Evolutionary conservation across 192 early-diverging fungal genomes (phyloP).

Genomic region (Geranomyces variabilis): DNA sequence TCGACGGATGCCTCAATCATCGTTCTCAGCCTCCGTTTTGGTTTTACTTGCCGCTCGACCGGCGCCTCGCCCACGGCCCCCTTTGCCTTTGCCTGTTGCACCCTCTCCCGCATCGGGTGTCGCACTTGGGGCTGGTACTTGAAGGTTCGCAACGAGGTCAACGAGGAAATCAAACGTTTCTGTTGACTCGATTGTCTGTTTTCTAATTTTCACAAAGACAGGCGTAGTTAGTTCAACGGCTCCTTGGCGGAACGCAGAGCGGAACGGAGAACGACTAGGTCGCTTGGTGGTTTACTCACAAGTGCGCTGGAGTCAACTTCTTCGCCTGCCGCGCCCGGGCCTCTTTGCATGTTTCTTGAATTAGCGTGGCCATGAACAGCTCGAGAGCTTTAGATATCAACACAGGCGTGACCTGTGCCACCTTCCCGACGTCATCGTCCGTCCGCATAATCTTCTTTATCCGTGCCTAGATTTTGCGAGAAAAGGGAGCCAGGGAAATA

Average conservation of each 20-base stretch:
- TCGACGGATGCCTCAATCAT: no score
- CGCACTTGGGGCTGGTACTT: constrained; percentile 62
- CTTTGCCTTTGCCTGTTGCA: constrained; percentile 4
- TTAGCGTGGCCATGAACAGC: constrained; percentile 91
- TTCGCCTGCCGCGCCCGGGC: constrained; percentile 78
- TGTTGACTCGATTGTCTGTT: constrained; percentile 77
- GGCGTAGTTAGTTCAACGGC: no score
- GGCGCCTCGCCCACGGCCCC: background rate
- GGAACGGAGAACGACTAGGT: constrained; percentile 10
- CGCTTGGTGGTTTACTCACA: no score
- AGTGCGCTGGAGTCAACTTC: constrained; percentile 81
- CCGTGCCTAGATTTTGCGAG: constrained; percentile 68
- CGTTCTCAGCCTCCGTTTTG: no score
- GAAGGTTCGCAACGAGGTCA: constrained; percentile 81
- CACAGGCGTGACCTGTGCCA: constrained; percentile 94
- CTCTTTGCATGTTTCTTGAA: constrained; percentile 84
- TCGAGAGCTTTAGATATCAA: constrained; percentile 96
- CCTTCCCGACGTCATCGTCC: constrained; percentile 99
- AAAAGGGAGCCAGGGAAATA: background rate
- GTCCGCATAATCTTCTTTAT: constrained; percentile 99
- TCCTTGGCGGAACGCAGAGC: no score
- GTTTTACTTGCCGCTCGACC: no score
- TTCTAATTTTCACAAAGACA: constrained; percentile 56
- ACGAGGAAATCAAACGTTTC: constrained; percentile 95
- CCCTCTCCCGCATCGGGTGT: constrained; percentile 41